Evolutionary conservation across 2,329 filamentous ascomycete genomes (phyloP).

Genomic region (Huntiella moniliformis): DNA sequence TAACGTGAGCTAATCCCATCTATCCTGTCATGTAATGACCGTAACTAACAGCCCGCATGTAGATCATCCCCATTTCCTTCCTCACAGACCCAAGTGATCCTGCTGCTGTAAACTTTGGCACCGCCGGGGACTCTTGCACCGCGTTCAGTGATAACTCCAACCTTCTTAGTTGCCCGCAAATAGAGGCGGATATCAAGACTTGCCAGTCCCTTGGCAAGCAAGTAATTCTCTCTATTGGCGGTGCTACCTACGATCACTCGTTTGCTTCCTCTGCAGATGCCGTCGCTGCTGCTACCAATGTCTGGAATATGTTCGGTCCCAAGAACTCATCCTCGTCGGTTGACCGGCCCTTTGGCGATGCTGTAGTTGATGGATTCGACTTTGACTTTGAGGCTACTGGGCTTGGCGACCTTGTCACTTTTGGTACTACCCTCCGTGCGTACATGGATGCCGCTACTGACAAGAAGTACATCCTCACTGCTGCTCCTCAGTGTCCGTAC

Average conservation of each 20-base stretch:
- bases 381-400: constrained; percentile 22
- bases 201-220: constrained; percentile 25
- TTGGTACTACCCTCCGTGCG: constrained; percentile 21
- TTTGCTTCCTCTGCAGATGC: constrained; percentile 26
- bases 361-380: constrained; percentile 24
- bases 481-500: constrained; percentile 27
- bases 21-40: neutral
- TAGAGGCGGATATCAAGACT: constrained; percentile 33
- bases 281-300: constrained; percentile 20
- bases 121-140: constrained; percentile 41
- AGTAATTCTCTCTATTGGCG: constrained; percentile 25
- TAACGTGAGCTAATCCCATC: constrained; percentile 20
- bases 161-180: constrained; percentile 41
- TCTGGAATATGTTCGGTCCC: constrained; percentile 23
- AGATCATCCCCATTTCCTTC: constrained; percentile 41
- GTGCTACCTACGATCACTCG: constrained; percentile 29
- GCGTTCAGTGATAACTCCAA: constrained; percentile 33
- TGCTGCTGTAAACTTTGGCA: constrained; percentile 44
- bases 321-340: constrained; percentile 16
- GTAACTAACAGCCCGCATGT: neutral
- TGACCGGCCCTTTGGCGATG: constrained; percentile 22
- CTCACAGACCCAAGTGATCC: constrained; percentile 35
- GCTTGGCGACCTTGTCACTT: constrained; percentile 16
- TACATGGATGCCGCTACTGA: constrained; percentile 30
- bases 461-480: constrained; percentile 21